Base-by-base conservation (phyloP, 495 filamentous ascomycete genomes). In the Bryoglossum gracile region DNA sequence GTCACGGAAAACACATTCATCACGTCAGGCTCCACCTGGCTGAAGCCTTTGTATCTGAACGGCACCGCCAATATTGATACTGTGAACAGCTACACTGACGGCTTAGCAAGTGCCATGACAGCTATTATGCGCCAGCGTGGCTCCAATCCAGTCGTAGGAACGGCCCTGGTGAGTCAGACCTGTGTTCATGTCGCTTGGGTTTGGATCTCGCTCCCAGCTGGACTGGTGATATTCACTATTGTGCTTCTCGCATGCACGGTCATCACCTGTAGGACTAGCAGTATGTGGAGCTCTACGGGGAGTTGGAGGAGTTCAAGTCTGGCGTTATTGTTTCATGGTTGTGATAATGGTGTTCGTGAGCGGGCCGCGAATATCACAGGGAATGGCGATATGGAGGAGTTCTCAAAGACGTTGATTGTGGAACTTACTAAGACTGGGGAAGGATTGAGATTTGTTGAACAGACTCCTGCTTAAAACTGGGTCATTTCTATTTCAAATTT, bases 251-350 rank as follows among this genome's bases (percentile, higher is more conserved):
- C 33, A 4, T 36, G 33, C 11, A 5, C 33, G 33, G 33, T n/a
- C 4, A 36, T 36, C 13, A 36, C 13, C 33, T 36, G 33, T 16
- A 36, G 33, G 18, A 16, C 33, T 36, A 36, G 33, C 33, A 36
- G 33, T 36, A 36, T 36, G 33, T 36, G 33, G 33, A n/a, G 33
- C 33, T 36, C 33, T 36, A 36, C 33, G n/a, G 33, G 33, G 18
- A 36, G 33, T 36, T 36, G 33, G 33, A 36, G 13, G 13, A 36
- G 33, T 13, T 36, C 33, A 3, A 36, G 33, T 36, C 11, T 36
- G 13, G 4, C 33, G 33, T 16, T 36, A 3, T 36, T 36, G 11
- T n/a, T 36, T 4, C 33, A 36, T 36, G 33, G 33, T 13, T 36
- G 33, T 36, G 4, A 36, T 36, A 36, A 36, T 16, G 18, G 33